Evolutionary conservation across 768 basidiomycete species (phyloP), one percentile per base, ranked within the genome.

Genomic region (Termitomyces sp.): DNA sequence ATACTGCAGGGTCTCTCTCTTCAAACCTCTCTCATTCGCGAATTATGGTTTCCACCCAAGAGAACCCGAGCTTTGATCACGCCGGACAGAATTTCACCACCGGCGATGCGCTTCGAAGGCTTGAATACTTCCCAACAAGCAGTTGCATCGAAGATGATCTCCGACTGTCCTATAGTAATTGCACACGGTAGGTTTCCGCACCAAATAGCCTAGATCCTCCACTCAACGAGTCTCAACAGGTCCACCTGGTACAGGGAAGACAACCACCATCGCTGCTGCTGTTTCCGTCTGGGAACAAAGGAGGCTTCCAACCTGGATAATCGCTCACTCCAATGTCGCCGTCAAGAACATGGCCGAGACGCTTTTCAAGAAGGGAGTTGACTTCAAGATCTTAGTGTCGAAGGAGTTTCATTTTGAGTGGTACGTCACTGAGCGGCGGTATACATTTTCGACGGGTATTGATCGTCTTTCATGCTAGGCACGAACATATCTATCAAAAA

Each of bases 191-290:
- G 20, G 10, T 36, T 12, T 30, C 22, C 36, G 22, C 27, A 18
- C 44, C 26, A 12, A 16, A 8, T 10, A 20, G 9, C 18, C 7
- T 48, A 24, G 26, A 7, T 40, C 37, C 14, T 8, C 18, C 9
- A 42, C n/a, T 49, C 10, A 24, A 43, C 7, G 20, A 14, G 4
- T 32, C 13, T 37, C 55, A 44, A 9, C 27, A 80, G 81, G 80
- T 5, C 79, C 81, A 24, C 81, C 80, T 12, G 80, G 79, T 2
- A 81, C 82, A 3, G 82, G 82, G 3, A 84, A 84, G 62, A 84
- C 82, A 5, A 75, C 76, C 0, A 79, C 79, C 0, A 84, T 83
- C 43, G 69, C 79, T 2, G 76, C 77, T 0, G 76, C 79, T 0
- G 73, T 76, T 3, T 56, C 71, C 6, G 62, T 70, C 4, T 80